Percentiles rank a stretch among this genome's conserved stretches.
Evolutionary conservation across 225 moss, liverwort and hornwort species (phyloP).

Genomic region (Asterella californica): DNA sequence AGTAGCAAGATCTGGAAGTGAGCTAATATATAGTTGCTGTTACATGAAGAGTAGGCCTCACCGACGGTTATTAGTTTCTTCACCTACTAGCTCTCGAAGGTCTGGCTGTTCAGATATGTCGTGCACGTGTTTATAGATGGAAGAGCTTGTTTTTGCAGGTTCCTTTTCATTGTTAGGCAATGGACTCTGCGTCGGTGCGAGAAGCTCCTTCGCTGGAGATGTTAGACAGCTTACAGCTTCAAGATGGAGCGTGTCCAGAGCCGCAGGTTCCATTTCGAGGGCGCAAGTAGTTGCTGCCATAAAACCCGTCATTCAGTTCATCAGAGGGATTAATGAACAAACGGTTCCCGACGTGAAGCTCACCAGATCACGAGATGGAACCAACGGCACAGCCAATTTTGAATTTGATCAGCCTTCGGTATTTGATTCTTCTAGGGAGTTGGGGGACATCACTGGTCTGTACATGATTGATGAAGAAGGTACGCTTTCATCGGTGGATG

Average conservation of each 20-base stretch:
- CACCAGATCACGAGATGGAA: constrained; percentile 78
- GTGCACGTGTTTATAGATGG: background rate
- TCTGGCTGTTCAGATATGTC: background rate
- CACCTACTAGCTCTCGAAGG: background rate
- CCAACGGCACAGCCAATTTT: constrained; percentile 84
- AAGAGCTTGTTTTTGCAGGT: constrained; percentile 14
- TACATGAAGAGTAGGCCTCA: background rate
- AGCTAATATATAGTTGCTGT: background rate
- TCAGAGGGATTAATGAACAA: constrained; percentile 84
- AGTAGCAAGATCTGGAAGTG: background rate
- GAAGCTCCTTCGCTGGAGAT: constrained; percentile 33
- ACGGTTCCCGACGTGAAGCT: constrained; percentile 77
- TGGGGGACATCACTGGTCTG: constrained; percentile 94
- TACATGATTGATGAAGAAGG: constrained; percentile 97
- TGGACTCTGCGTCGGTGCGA: constrained; percentile 19
- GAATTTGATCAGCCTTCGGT: constrained; percentile 89
- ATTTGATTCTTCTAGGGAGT: constrained; percentile 85
- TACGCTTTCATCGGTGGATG: constrained; percentile 73
- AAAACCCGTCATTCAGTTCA: constrained; percentile 87
- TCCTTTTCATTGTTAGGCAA: constrained; percentile 6
- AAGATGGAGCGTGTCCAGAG: constrained; percentile 27
- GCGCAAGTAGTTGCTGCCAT: constrained; percentile 31
- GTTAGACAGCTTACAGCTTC: constrained; percentile 23
- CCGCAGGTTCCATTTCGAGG: constrained; percentile 20
- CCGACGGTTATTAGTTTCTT: background rate